phyloP scores from a whole-genome alignment of 495 filamentous ascomycete species.

The Xeromyces bisporus region DNA sequence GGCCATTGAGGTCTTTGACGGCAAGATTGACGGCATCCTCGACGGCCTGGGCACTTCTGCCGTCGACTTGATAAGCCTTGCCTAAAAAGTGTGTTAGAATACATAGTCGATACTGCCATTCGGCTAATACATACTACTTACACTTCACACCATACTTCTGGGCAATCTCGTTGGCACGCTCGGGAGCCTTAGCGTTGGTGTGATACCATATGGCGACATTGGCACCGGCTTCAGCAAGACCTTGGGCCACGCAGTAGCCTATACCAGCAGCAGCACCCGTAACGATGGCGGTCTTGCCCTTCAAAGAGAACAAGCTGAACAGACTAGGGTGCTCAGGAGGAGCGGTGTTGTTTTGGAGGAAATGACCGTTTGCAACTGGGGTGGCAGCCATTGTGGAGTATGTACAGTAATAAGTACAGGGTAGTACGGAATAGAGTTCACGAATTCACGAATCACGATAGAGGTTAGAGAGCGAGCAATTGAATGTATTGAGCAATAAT shows the following conservation, averaged over 20 bases:
- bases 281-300: conserved; percentile 69
- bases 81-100: too few species aligned
- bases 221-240: conserved; percentile 65
- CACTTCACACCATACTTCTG: conserved; percentile 66
- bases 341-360: conserved; percentile 42
- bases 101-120: too few species aligned
- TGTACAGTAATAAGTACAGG: too few species aligned
- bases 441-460: too few species aligned
- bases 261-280: conserved; percentile 73
- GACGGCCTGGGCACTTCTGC: conserved; percentile 42
- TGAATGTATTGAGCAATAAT: too few species aligned
- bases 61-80: conserved; percentile 60
- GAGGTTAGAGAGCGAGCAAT: too few species aligned
- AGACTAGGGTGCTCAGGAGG: conserved; percentile 45
- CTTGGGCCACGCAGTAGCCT: conserved; percentile 60
- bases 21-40: conserved; percentile 37
- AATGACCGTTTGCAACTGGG: conserved; percentile 28
- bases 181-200: conserved; percentile 50
- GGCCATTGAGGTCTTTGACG: conserved; percentile 52
- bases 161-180: conserved; percentile 57
- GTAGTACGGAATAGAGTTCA: too few species aligned
- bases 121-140: conserved; percentile 26
- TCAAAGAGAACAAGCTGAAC: conserved; percentile 66
- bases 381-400: conserved; percentile 18
- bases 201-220: conserved; percentile 85